phyloP scores from a whole-genome alignment of 805 yeast species.

The Lipomyces chichibuensis region DNA sequence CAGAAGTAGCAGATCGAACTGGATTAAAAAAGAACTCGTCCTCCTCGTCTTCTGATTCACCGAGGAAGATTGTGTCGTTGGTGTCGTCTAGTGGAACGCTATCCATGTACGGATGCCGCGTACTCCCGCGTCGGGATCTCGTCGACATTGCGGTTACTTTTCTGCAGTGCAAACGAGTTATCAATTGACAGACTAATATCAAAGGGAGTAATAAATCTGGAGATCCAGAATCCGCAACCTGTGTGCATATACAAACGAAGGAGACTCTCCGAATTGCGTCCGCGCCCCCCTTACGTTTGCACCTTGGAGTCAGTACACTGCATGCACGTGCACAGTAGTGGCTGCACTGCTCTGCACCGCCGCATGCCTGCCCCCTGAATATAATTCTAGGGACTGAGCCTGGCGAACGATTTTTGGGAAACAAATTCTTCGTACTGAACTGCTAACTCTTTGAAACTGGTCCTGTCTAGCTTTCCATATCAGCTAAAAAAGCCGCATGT shows the following conservation, averaged over 20 bases:
- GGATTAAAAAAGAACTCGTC: constrained; percentile 30
- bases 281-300: neutral
- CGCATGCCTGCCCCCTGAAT: neutral
- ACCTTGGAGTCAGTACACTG: no score
- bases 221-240: neutral
- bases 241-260: neutral
- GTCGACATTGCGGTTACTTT: neutral
- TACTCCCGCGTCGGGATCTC: neutral
- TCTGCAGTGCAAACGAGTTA: neutral
- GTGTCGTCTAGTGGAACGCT: constrained; percentile 33
- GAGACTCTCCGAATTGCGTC: neutral
- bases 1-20: neutral
- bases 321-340: neutral
- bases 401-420: no score
- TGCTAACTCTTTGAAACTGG: no score
- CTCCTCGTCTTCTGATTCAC: constrained; percentile 32
- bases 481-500: no score
- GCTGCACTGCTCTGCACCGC: neutral
- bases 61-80: constrained; percentile 34
- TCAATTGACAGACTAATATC: neutral
- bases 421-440: no score
- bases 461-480: no score
- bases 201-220: neutral
- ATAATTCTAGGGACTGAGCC: no score
- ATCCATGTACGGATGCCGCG: constrained; percentile 33